A percentile compares a stretch with the other conserved stretches of the same genome.
Conservation (phyloP, 495 filamentous ascomycete genomes). For the Penicillium fimorum region DNA sequence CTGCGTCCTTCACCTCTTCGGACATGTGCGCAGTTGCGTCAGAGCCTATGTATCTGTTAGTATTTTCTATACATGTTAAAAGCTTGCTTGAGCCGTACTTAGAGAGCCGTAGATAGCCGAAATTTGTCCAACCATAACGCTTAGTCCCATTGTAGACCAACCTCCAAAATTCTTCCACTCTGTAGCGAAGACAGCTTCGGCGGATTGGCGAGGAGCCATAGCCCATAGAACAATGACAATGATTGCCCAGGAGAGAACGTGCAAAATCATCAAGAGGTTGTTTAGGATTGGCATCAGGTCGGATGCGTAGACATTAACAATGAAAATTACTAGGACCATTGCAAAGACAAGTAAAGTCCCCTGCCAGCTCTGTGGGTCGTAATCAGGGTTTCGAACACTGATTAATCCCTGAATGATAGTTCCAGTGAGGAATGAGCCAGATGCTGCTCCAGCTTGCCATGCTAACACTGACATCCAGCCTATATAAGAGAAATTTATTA, state of each 20-base stretch:
- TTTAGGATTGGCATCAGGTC: conserved; percentile 38
- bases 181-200: conserved; percentile 42
- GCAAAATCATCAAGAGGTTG: conserved; percentile 36
- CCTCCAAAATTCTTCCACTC: conserved; percentile 45
- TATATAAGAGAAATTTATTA: conserved; percentile 3
- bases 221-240: conserved; percentile 37
- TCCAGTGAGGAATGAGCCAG: conserved; percentile 38
- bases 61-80: too few species aligned
- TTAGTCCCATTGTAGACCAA: conserved; percentile 47
- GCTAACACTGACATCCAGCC: conserved; percentile 48
- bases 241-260: conserved; percentile 39
- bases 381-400: conserved; percentile 32
- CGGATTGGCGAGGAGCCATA: conserved; percentile 33
- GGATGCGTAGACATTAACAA: conserved; percentile 42
- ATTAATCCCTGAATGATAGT: conserved; percentile 50
- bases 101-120: conserved; percentile 36
- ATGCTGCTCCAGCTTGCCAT: conserved; percentile 39
- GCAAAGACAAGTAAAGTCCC: conserved; percentile 44
- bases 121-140: conserved; percentile 49
- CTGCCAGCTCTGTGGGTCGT: conserved; percentile 37
- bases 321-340: conserved; percentile 35
- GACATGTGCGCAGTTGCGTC: conserved; percentile 33
- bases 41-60: conserved; percentile 20
- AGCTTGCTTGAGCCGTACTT: conserved; percentile 10
- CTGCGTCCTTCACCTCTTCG: conserved; percentile 45